These are phyloP conservation scores for Dioszegia aurantiaca DNA, from an alignment of 768 basidiomycete genomes.

Conservation along the genomic window DNA sequence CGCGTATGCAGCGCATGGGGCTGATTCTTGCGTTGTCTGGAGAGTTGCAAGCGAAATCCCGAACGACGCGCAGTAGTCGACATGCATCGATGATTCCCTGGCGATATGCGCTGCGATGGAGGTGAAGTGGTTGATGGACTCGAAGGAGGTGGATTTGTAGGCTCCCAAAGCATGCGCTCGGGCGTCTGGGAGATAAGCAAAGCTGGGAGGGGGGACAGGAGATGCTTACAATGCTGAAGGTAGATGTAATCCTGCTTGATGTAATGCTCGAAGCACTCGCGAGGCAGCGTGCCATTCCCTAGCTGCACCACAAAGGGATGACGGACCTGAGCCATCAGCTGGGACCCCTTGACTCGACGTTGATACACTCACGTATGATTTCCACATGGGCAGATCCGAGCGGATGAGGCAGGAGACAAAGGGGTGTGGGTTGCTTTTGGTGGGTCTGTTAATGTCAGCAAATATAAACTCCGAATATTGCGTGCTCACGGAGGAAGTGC, in stretches of 20 bases:
- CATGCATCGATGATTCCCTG: slow-evolving; percentile 70
- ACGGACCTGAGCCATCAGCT: slow-evolving; percentile 55
- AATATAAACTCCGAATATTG: neutral
- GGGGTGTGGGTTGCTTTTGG: slow-evolving; percentile 64
- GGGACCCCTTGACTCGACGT: slow-evolving; percentile 21
- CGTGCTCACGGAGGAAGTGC: slow-evolving; percentile 61
- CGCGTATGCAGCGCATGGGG: slow-evolving; percentile 79
- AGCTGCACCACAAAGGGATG: slow-evolving; percentile 80
- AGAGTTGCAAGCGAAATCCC: slow-evolving; percentile 66
- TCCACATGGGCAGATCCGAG: slow-evolving; percentile 52
- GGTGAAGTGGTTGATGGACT: slow-evolving; percentile 63
- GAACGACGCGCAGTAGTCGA: slow-evolving; percentile 67
- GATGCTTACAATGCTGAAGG: slow-evolving; percentile 57
- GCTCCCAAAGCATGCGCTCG: slow-evolving; percentile 64
- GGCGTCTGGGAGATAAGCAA: no score
- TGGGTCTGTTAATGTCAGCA: slow-evolving; percentile 57
- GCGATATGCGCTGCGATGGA: slow-evolving; percentile 65
- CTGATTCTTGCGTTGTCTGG: slow-evolving; percentile 62
- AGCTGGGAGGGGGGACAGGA: no score
- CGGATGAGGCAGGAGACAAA: slow-evolving; percentile 66
- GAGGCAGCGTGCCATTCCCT: slow-evolving; percentile 67
- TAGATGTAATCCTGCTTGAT: slow-evolving; percentile 60
- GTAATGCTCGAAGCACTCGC: slow-evolving; percentile 73
- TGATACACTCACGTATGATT: slow-evolving; percentile 61
- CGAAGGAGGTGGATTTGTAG: slow-evolving; percentile 69